Conservation (phyloP, 306 rosid species). For the Cucumis hystrix region DNA sequence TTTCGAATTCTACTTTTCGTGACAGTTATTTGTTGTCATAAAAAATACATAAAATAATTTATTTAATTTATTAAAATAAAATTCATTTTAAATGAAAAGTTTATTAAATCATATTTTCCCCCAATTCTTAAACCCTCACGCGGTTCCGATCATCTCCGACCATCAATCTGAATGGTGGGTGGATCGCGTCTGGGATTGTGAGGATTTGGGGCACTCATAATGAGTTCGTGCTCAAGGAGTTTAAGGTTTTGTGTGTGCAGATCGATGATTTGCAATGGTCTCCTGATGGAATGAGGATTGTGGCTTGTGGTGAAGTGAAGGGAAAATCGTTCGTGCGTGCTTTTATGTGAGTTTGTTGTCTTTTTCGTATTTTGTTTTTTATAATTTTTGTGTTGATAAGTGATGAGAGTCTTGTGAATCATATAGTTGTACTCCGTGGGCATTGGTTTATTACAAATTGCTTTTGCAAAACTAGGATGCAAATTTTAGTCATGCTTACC, state of each 20-base stretch:
- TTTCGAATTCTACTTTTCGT: too few relatives aligned
- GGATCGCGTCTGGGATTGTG: conserved; percentile 83
- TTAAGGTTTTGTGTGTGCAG: conserved; percentile 67
- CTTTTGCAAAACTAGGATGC: not conserved
- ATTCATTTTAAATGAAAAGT: too few relatives aligned
- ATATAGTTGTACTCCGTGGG: not conserved
- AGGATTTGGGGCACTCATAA: conserved; percentile 91
- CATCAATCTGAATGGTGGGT: conserved; percentile 90
- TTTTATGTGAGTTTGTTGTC: conserved; percentile 42
- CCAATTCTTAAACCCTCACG: too few relatives aligned
- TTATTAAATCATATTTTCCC: too few relatives aligned
- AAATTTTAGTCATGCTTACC: not conserved
- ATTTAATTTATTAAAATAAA: too few relatives aligned
- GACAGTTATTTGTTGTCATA: too few relatives aligned
- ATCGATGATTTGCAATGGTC: conserved; percentile 99
- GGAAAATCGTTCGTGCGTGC: conserved; percentile 90
- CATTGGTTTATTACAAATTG: not conserved
- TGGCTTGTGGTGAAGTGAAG: conserved; percentile 82
- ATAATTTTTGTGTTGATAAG: not conserved
- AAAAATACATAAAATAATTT: too few relatives aligned
- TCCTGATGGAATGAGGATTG: conserved; percentile 80
- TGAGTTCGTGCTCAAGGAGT: conserved; percentile 75
- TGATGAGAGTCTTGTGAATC: not conserved
- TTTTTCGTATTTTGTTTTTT: not conserved
- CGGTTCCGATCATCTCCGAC: too few relatives aligned